These are phyloP conservation scores for Acephala macrosclerotiorum DNA, from an alignment of 2,329 filamentous ascomycete species.

Conservation along the genomic window DNA sequence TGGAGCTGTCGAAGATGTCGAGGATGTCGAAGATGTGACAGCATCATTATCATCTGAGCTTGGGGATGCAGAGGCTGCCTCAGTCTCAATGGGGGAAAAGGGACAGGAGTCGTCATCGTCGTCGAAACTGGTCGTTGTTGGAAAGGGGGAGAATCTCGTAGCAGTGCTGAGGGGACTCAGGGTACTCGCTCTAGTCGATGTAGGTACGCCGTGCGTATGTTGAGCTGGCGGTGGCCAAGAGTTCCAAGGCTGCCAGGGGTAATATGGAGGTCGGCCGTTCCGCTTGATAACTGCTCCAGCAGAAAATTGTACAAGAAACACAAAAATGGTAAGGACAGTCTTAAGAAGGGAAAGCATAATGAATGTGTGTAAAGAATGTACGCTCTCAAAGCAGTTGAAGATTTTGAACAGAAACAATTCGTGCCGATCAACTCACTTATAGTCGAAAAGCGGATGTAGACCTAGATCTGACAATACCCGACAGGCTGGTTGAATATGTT, in stretches of 20 bases:
- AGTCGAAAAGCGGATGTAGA: neutral
- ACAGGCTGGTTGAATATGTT: neutral
- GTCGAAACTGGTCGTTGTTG: neutral
- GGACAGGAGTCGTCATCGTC: neutral
- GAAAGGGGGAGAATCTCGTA: neutral
- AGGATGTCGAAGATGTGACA: neutral
- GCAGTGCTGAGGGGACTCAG: neutral
- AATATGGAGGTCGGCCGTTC: conserved; percentile 2
- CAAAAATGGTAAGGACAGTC: conserved; percentile 14
- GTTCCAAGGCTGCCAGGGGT: neutral
- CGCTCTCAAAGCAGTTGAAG: conserved; percentile 1
- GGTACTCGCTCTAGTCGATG: neutral
- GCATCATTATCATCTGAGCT: neutral
- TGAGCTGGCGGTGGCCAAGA: conserved; percentile 1
- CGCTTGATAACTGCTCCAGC: conserved; percentile 17
- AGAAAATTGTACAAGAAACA: conserved; percentile 23
- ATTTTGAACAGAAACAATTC: neutral
- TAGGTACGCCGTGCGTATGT: neutral
- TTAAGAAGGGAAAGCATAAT: conserved; percentile 26
- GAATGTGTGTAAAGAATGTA: conserved; percentile 16
- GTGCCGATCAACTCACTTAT: conserved; percentile 2
- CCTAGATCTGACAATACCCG: neutral
- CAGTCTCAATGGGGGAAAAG: neutral
- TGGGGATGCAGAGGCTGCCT: neutral
- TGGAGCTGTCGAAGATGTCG: neutral